Conservation (phyloP, 1,284 basidiomycete species). For the Puccinia horiana region DNA sequence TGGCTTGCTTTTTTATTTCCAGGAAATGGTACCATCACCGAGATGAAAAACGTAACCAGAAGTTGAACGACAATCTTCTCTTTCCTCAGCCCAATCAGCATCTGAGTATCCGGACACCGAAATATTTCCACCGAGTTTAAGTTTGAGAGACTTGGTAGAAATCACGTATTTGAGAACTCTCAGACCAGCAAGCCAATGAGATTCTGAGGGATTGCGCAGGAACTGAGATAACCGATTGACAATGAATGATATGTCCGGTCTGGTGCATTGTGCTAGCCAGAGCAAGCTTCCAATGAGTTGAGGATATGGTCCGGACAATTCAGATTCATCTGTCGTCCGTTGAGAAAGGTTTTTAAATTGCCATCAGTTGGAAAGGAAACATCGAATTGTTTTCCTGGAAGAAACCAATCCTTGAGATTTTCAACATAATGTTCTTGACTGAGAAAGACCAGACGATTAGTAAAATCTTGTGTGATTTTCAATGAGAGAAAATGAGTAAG, state of each 20-base stretch:
- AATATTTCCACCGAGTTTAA: background rate
- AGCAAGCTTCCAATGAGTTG: background rate
- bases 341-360: background rate
- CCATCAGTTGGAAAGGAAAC: background rate
- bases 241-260: background rate
- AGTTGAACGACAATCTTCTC: too few species aligned
- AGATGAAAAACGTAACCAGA: background rate
- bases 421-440: constrained; percentile 10
- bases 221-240: background rate
- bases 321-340: background rate
- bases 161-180: background rate
- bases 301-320: background rate
- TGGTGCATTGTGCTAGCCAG: background rate
- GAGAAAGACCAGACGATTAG: background rate
- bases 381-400: background rate
- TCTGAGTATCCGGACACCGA: background rate
- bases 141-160: background rate
- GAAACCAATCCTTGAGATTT: background rate
- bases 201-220: background rate
- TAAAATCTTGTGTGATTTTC: background rate
- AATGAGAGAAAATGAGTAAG: constrained; percentile 15
- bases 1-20: background rate
- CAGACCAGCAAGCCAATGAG: background rate
- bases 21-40: too few species aligned
- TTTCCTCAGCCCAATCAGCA: constrained; percentile 2